Conservation (phyloP, 2,329 filamentous ascomycete species). For the Emergomyces pasteurianus region DNA sequence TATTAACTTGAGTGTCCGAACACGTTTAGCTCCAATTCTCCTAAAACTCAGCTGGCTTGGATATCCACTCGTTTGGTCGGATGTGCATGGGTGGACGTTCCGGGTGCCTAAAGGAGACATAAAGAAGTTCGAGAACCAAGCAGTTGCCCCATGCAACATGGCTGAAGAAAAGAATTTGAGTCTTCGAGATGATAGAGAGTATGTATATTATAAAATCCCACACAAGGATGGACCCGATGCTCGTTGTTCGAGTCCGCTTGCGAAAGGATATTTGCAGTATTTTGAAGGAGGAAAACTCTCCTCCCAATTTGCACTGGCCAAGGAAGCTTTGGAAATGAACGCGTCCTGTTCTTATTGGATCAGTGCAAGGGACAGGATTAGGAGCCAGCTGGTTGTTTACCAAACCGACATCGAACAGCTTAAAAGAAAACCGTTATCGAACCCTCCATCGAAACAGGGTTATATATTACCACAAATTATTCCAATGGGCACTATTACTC, state of each 20-base stretch:
- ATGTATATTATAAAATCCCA: conserved; percentile 81
- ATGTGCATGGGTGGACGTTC: conserved; percentile 89
- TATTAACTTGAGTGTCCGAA: conserved; percentile 73
- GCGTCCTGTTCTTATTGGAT: conserved; percentile 99
- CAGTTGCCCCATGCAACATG: conserved; percentile 65
- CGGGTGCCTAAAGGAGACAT: conserved; percentile 54
- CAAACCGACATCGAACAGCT: conserved; percentile 44
- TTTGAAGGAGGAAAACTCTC: conserved; percentile 83
- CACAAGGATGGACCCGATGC: conserved; percentile 88
- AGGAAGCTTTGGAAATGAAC: conserved; percentile 95
- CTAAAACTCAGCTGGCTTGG: conserved; percentile 81
- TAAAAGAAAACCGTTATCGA: conserved; percentile 12
- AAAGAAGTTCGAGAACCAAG: conserved; percentile 55
- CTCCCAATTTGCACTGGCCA: conserved; percentile 81
- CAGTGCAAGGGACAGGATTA: conserved; percentile 84
- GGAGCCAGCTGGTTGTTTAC: conserved; percentile 90
- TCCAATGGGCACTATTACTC: conserved; percentile 94
- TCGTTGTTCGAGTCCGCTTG: conserved; percentile 74
- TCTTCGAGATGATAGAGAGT: conserved; percentile 53
- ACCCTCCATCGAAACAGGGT: conserved; percentile 40
- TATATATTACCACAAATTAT: conserved; percentile 93
- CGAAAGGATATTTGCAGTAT: conserved; percentile 79
- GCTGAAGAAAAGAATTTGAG: conserved; percentile 55
- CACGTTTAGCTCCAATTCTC: conserved; percentile 73
- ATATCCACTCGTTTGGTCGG: conserved; percentile 82